Conservation (phyloP, 768 basidiomycete species). For the Suillus luteus region DNA sequence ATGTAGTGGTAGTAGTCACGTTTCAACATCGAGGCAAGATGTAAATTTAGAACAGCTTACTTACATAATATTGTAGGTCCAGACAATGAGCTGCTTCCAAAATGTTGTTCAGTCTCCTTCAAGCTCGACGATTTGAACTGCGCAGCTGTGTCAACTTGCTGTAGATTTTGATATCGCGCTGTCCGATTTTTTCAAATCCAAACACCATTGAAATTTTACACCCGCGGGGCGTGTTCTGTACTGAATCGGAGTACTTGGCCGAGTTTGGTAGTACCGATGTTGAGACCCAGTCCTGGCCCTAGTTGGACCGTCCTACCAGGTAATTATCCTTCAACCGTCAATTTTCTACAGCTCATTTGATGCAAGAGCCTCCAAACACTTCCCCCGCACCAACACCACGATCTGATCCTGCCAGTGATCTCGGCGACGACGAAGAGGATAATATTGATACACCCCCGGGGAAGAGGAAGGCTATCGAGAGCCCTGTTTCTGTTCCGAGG, state of each 20-base stretch:
- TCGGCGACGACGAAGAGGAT: slow-evolving; percentile 25
- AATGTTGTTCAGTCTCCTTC: slow-evolving; percentile 5
- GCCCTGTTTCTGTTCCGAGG: slow-evolving; percentile 8
- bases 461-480: slow-evolving; percentile 31
- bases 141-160: not conserved
- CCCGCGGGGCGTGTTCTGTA: not conserved
- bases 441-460: slow-evolving; percentile 17
- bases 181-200: not conserved
- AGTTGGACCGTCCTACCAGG: slow-evolving; percentile 31
- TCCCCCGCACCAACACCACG: slow-evolving; percentile 18
- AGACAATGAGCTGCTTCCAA: not conserved
- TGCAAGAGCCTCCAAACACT: slow-evolving; percentile 21
- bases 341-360: slow-evolving; percentile 16
- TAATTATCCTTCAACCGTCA: slow-evolving; percentile 5
- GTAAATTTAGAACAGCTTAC: not conserved
- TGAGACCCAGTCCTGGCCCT: slow-evolving; percentile 24
- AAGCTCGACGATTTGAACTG: not conserved
- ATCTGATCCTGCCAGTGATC: slow-evolving; percentile 22
- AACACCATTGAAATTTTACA: not conserved
- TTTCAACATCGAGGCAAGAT: not conserved
- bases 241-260: not conserved
- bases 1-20: not conserved
- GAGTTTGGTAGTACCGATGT: slow-evolving; percentile 5
- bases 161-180: not conserved
- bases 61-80: slow-evolving; percentile 6